Conservation (phyloP, 805 yeast species). For the Candida tammaniensis region DNA sequence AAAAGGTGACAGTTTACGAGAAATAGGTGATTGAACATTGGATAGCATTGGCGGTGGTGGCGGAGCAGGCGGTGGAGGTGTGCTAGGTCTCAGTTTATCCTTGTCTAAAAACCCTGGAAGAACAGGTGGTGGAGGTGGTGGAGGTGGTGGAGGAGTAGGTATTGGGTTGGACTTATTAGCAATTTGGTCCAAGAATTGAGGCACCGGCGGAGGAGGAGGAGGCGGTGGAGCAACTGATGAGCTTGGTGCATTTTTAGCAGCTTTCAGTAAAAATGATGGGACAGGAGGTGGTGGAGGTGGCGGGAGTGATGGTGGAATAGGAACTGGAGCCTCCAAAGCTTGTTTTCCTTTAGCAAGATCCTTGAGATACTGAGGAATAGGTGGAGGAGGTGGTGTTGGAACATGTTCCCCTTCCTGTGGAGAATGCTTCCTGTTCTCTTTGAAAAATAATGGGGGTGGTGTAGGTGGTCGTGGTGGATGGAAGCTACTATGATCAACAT, state of each 20-base stretch:
- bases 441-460: slow-evolving; percentile 9
- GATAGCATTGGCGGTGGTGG: slow-evolving; percentile 6
- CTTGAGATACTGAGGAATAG: neutral
- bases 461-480: slow-evolving; percentile 18
- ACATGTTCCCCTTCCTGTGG: neutral
- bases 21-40: too few species aligned
- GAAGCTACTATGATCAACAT: too few species aligned
- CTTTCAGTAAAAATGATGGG: slow-evolving; percentile 7
- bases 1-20: slow-evolving; percentile 1
- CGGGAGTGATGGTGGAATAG: slow-evolving; percentile 5
- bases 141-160: slow-evolving; percentile 17
- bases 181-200: slow-evolving; percentile 8
- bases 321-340: neutral
- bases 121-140: slow-evolving; percentile 29
- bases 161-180: neutral
- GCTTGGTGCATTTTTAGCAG: slow-evolving; percentile 3
- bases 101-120: slow-evolving; percentile 8
- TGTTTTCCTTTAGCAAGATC: neutral
- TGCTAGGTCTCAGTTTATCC: slow-evolving; percentile 5
- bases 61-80: slow-evolving; percentile 15
- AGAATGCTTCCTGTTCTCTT: neutral
- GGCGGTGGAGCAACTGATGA: slow-evolving; percentile 3
- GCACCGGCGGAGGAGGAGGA: slow-evolving; percentile 19
- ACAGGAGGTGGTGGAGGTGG: slow-evolving; percentile 19
- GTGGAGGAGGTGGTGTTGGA: slow-evolving; percentile 10